Base-by-base conservation (phyloP, 1,284 basidiomycete genomes). In the Neolentinus lepideus region DNA sequence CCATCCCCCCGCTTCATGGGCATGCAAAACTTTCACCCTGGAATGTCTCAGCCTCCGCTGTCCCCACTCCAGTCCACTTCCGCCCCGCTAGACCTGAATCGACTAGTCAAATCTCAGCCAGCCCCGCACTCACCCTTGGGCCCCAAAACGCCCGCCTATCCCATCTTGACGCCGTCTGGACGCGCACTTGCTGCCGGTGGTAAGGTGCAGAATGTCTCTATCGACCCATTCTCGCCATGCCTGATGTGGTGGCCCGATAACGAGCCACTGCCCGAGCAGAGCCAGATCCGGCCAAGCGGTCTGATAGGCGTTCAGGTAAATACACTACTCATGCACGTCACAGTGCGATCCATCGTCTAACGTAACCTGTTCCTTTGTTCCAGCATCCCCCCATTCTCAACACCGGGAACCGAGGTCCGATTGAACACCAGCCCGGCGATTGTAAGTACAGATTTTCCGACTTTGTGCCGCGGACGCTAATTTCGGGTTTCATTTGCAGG, bases 191-290 rank as follows among this genome's bases (percentile, higher is more conserved):
- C 85, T 46, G 68, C 79, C 25, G 87, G 88, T 54, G 89, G 89
- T 9, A 80, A 80, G 58, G 87, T 91, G 12, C 85, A 85, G 62
- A 90, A 91, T 63, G 69, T 92, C 57, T 90, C 87, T 19, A 71
- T 62, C 36, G 85, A 92, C 63, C 86, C 88, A 11, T 66, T 83
- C 46, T 62, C 71, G 35, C 86, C 89, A 1, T 89, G 88, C 62
- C 76, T 90, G 70, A 84, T 92, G 81, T 91, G 85, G 64, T 92
- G 89, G 90, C 89, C 90, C 4, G 88, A 90, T 67, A 92, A 92
- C 61, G 89, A 92, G 64, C 79, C 86, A 1, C 74, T 88, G 57
- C 89, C 90, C 0, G 84, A 88, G 59, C 80, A 80, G 64, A 82
- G 84, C 16, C 89, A 91, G 70, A 85, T 90, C 59, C 77, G 88